phyloP scores from a whole-genome alignment of 257 asterid genomes.

The Petunia axillaris region DNA sequence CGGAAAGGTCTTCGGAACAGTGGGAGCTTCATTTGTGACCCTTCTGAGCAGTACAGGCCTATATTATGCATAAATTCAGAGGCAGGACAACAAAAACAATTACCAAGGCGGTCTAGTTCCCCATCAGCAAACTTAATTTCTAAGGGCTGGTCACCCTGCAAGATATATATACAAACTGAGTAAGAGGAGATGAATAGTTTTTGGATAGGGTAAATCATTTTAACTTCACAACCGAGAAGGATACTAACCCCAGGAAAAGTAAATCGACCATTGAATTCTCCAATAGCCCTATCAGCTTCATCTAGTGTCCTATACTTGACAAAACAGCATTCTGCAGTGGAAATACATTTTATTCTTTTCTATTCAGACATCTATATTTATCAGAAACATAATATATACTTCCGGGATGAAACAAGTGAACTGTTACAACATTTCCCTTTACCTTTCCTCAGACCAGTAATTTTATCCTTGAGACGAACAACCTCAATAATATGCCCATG shows the following conservation, averaged over 20 bases:
- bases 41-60: background rate
- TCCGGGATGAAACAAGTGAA: constrained; percentile 15
- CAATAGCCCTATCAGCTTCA: constrained; percentile 82
- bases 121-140: constrained; percentile 78
- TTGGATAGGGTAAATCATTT: constrained; percentile 19
- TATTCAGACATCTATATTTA: background rate
- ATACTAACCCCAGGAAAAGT: constrained; percentile 86
- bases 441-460: constrained; percentile 80
- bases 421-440: constrained; percentile 24
- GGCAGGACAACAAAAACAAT: constrained; percentile 27
- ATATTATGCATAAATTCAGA: background rate
- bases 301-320: constrained; percentile 76
- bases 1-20: background rate
- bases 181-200: constrained; percentile 5
- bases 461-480: constrained; percentile 76
- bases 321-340: constrained; percentile 71
- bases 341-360: background rate
- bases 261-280: constrained; percentile 54
- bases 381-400: constrained; percentile 8
- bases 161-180: constrained; percentile 28
- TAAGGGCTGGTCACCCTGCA: constrained; percentile 63
- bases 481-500: constrained; percentile 72
- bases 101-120: constrained; percentile 80
- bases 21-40: background rate
- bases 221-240: constrained; percentile 18